Evolutionary conservation across 2,329 filamentous ascomycete species (phyloP), one percentile per base, ranked within the genome.

Genomic region (Trichothecium sympodiale): DNA sequence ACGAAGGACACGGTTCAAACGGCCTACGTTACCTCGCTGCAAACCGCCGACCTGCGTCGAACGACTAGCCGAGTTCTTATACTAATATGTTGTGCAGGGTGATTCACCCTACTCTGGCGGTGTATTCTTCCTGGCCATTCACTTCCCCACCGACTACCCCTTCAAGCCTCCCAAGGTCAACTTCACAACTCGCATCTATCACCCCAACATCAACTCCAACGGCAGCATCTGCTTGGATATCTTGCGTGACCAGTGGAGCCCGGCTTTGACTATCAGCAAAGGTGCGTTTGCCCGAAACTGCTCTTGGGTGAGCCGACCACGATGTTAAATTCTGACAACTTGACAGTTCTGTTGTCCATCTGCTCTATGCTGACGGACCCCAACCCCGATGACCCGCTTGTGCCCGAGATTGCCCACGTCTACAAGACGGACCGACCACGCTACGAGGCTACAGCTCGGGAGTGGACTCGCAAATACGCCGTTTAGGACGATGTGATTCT

Each of bases 101-200:
- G 91, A 96, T 65, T 95, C 87, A 56, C 91, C 91, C 62, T 98
- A 96, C 74, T 86, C 88, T 34, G 88, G 89, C 61, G 91, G 91
- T 57, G 89, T 98, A 52, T 98, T 98, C 76, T 98, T 98, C 79
- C 77, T 98, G 48, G 81, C 83, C 51, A 98, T 98, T 59, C 87
- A 95, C 69, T 96, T 98, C 74, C 91, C 91, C 50, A 98, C 91
- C 74, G 91, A 98, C 74, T 98, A 98, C 67, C 91, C 91, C 29
- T 98, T 98, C 77, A 98, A 98, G 82, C 91, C 91, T 44, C 91
- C 91, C 51, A 98, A 98, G 78, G 88, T 98, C 67, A 95, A 95
- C 82, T 98, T 98, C 77, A 96, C 87, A 53, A 98, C 91, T 47
- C 83, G 89, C 59, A 96, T 98, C 71, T 98, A 98, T 64, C 91